These are phyloP conservation scores for Blastocystis sp. DNA, from an alignment of 352 stramenopile species.

Conservation along the genomic window DNA sequence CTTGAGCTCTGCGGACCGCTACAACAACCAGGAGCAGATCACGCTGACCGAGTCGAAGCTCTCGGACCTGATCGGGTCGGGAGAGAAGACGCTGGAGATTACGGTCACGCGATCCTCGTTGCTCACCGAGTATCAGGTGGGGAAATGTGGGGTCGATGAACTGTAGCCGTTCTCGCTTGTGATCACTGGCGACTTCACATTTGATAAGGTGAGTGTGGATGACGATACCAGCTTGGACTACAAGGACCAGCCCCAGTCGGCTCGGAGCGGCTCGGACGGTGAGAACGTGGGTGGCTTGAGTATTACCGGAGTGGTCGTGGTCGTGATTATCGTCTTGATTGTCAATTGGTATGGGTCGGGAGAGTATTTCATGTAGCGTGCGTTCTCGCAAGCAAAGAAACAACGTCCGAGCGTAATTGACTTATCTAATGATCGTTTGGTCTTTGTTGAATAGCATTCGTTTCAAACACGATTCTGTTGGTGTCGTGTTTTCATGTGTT, in stretches of 20 bases:
- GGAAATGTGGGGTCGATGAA: not conserved
- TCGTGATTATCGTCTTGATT: not conserved
- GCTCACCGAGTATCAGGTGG: not conserved
- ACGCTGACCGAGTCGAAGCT: not conserved
- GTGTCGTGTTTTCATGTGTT: too few relatives aligned
- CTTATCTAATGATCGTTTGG: too few relatives aligned
- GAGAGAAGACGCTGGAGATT: not conserved
- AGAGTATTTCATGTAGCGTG: too few relatives aligned
- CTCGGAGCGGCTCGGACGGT: too few relatives aligned
- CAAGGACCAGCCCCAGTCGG: not conserved
- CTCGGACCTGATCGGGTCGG: too few relatives aligned
- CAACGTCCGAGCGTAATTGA: too few relatives aligned
- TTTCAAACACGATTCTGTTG: too few relatives aligned
- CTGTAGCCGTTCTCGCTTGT: conserved; percentile 13
- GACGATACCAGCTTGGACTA: conserved; percentile 14
- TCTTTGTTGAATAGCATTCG: too few relatives aligned
- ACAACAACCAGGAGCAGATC: not conserved
- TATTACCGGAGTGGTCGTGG: not conserved
- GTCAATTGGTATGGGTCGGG: not conserved
- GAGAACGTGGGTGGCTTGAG: not conserved
- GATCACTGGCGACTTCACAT: not conserved
- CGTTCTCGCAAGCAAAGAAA: too few relatives aligned
- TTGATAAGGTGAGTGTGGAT: not conserved
- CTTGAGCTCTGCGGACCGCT: not conserved
- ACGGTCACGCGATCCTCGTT: not conserved